phyloP scores from a whole-genome alignment of 2,329 filamentous ascomycete species.

The Aureobasidium subglaciale region DNA sequence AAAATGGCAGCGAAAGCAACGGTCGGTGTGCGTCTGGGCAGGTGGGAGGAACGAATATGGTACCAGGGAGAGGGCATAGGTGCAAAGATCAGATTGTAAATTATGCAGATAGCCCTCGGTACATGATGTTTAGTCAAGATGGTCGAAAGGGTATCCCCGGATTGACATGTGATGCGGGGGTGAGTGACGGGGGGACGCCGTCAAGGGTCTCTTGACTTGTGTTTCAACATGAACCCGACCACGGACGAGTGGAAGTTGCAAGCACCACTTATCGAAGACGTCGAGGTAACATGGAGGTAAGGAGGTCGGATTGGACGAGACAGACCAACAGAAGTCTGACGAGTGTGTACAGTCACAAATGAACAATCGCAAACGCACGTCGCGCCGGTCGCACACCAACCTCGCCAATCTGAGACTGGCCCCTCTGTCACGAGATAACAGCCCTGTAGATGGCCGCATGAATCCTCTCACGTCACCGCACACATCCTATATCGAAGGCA shows the following conservation, averaged over 20 bases:
- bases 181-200: not conserved
- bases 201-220: not conserved
- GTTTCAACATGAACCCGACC: not conserved
- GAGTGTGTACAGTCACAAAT: not conserved
- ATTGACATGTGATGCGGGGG: slow-evolving; percentile 10
- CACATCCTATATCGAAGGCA: slow-evolving; percentile 42
- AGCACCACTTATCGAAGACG: too few species aligned
- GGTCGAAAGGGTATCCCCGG: slow-evolving; percentile 5
- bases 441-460: not conserved
- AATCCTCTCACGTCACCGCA: slow-evolving; percentile 19
- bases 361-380: slow-evolving; percentile 19
- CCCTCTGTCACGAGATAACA: slow-evolving; percentile 44
- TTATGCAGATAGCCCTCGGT: not conserved
- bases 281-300: not conserved
- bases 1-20: slow-evolving; percentile 72
- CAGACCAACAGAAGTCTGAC: not conserved
- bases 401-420: slow-evolving; percentile 55
- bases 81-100: slow-evolving; percentile 39
- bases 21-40: slow-evolving; percentile 66
- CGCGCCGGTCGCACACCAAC: slow-evolving; percentile 51
- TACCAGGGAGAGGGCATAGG: slow-evolving; percentile 40
- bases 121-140: not conserved
- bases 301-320: not conserved
- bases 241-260: not conserved
- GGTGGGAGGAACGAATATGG: slow-evolving; percentile 66